phyloP scores from a whole-genome alignment of 176 grass and related monocot genomes.

The Carex scoparia region DNA sequence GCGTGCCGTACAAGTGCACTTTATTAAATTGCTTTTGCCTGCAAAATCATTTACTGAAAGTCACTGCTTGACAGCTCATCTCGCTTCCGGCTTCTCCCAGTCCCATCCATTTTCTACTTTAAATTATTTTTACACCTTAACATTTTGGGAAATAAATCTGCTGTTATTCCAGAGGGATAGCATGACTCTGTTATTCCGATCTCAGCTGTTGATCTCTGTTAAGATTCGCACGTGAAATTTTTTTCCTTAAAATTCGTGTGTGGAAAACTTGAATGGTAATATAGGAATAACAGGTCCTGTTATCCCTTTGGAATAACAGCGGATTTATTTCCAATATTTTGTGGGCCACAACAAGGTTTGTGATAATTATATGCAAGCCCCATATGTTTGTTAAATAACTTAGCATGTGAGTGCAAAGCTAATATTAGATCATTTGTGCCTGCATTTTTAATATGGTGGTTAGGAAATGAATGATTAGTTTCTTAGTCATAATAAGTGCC shows the following conservation, averaged over 20 bases:
- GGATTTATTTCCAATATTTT: not conserved
- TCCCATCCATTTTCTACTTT: not conserved
- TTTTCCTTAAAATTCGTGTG: too few relatives aligned
- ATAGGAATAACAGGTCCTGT: too few relatives aligned
- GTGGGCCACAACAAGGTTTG: not conserved
- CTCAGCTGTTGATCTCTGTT: too few relatives aligned
- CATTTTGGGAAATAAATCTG: not conserved
- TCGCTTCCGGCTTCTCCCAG: not conserved
- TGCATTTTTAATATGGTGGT: not conserved
- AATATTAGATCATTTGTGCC: not conserved
- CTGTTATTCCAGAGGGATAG: too few relatives aligned
- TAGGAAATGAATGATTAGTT: constrained; percentile 13
- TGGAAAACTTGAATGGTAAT: too few relatives aligned
- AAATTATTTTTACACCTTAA: not conserved
- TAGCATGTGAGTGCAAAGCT: constrained; percentile 14
- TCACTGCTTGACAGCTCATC: constrained; percentile 20
- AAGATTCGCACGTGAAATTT: too few relatives aligned
- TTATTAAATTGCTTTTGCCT: constrained; percentile 44
- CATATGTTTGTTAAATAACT: not conserved
- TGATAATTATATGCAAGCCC: constrained; percentile 8
- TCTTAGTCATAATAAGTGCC: not conserved
- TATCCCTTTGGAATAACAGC: too few relatives aligned
- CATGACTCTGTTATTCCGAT: too few relatives aligned
- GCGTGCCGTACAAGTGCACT: constrained; percentile 21
- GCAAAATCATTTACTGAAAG: constrained; percentile 41